Evolutionary conservation across 164 flowering plant species (phyloP).

Genomic region (Liriodendron chinense): DNA sequence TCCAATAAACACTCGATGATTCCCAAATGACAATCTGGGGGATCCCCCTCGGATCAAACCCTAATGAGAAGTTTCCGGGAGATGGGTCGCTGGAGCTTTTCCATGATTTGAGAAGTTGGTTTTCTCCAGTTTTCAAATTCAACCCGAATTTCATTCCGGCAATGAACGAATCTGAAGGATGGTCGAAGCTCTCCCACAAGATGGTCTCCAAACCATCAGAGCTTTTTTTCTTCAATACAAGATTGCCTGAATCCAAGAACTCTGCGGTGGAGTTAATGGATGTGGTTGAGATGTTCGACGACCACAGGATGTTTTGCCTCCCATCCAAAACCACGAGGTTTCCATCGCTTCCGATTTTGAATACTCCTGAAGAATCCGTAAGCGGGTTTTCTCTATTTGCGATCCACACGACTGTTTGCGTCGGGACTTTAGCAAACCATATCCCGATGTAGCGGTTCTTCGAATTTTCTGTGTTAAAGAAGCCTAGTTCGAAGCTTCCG

Average conservation of each 20-base stretch:
- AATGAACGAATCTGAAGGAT: conserved; percentile 3
- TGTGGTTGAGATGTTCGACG: background rate
- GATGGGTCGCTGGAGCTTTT: background rate
- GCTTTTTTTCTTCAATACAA: background rate
- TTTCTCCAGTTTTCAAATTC: background rate
- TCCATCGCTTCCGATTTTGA: conserved; percentile 28
- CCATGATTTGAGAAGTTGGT: conserved; percentile 1
- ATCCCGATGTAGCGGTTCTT: conserved; percentile 16
- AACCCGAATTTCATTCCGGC: background rate
- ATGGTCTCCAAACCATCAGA: background rate
- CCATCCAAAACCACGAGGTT: conserved; percentile 19
- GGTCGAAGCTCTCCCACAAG: conserved; percentile 14
- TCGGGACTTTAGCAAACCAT: conserved; percentile 22
- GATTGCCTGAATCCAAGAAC: conserved; percentile 45
- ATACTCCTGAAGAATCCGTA: conserved; percentile 22
- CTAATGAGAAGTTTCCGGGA: background rate
- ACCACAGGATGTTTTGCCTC: background rate
- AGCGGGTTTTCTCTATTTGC: conserved; percentile 57
- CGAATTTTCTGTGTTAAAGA: conserved; percentile 15
- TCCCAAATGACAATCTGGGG: background rate
- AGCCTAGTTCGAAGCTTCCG: conserved; percentile 14
- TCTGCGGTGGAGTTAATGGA: conserved; percentile 10
- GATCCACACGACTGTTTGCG: conserved; percentile 44
- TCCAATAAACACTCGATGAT: background rate
- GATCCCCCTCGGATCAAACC: background rate